A percentile compares a stretch with the other conserved stretches of the same genome.
These are phyloP conservation scores for Ophiostoma himal-ulmi DNA, from an alignment of 2,329 filamentous ascomycete species.

Conservation along the genomic window DNA sequence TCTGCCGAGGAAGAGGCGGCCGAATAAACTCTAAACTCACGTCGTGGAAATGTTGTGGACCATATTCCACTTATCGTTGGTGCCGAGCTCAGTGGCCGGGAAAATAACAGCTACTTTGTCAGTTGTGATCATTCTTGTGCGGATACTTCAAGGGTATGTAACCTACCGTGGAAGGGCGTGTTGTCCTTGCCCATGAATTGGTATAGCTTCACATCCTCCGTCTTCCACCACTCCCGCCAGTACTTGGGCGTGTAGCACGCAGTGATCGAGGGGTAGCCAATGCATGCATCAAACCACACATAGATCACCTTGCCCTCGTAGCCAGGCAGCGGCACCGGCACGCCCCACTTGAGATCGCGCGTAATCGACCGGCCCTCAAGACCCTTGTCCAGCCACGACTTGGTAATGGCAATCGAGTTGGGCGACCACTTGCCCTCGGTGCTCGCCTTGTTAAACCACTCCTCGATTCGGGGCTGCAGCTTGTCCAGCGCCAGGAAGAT, in stretches of 20 bases:
- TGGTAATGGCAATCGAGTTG: constrained; percentile 70
- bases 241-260: constrained; percentile 63
- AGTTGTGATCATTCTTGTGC: background rate
- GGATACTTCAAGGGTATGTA: too few relatives aligned
- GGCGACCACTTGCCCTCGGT: constrained; percentile 69
- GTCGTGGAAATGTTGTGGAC: constrained; percentile 83
- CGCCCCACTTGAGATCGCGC: constrained; percentile 86
- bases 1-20: too few relatives aligned
- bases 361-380: constrained; percentile 85
- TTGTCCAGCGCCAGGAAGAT: constrained; percentile 83
- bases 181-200: constrained; percentile 97
- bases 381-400: constrained; percentile 77
- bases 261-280: constrained; percentile 93
- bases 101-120: constrained; percentile 62
- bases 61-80: constrained; percentile 80
- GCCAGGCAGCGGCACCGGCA: constrained; percentile 48
- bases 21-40: background rate
- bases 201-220: constrained; percentile 63
- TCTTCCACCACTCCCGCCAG: constrained; percentile 93
- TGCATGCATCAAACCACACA: constrained; percentile 70
- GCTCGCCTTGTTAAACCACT: constrained; percentile 70
- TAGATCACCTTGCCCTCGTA: constrained; percentile 71
- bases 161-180: constrained; percentile 61
- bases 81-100: constrained; percentile 79
- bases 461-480: constrained; percentile 67